Base-by-base conservation (phyloP, 345 rosid species). In the Rhodamnia rubescens region DNA sequence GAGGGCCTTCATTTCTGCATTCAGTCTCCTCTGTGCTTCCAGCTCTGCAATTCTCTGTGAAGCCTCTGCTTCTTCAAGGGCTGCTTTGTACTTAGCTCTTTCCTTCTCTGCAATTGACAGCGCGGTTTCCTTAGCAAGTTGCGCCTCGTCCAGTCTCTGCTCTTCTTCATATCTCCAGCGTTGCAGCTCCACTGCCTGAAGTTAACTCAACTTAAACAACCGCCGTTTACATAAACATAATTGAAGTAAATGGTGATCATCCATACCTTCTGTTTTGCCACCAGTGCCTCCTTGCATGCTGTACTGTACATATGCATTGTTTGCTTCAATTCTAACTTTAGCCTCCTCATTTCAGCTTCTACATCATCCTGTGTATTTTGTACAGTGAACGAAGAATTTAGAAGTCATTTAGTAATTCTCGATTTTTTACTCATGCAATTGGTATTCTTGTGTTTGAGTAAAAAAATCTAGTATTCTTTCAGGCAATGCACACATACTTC, bases 311-410 rank as follows among this genome's bases (percentile, higher is more conserved):
- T 87, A 47, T 93, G 95, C 92, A 95, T 93, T 44, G 98, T 96
- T 89, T 96, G 96, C 89, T 95, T 95, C 88, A 97, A 89, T 92
- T 97, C 99, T 84, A 88, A 87, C 91, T 88, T 95, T 85, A 97
- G 86, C 90, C 96, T 94, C 91, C 93, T 91, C 99, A 97, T 94
- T 90, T 97, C 99, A 53, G 93, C 88, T 92, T 96, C 98, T 84
- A 92, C 92, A 18, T 95, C 98, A 27, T 95, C 98, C 98, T 97
- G 86, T 49, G 21, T 27, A 69, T 64, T 51, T 58, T 27, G 40
- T 27, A 29, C 82, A 42, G 80, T 36, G 80, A 32, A 69, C 13
- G 7, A 15, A 47, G 80, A 69, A 69, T 24, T 69, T 18, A 36
- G 10, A 64, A 69, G 78, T 32, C 78, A 69, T 69, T 5, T 32